Base-by-base conservation (phyloP, 345 rosid genomes). In the Triadica sebifera region DNA sequence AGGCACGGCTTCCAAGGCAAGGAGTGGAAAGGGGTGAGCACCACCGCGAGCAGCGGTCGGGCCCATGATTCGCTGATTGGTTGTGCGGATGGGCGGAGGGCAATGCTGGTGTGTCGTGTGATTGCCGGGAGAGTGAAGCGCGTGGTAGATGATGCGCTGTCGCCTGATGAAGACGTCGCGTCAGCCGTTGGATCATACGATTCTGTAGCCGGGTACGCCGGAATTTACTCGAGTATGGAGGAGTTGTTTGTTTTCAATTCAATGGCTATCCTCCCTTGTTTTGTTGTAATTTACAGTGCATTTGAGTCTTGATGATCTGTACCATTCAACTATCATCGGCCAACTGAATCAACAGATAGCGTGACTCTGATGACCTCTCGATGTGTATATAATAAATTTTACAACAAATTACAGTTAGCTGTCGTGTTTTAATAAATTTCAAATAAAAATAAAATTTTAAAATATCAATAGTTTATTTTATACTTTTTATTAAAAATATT, bases 91-190 rank as follows among this genome's bases (percentile, higher is more conserved):
- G 91, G 85, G 11, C 83, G 90, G 16, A 87, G 91, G 75, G 99
- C 93, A 45, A 95, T 95, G 99, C 83, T 95, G 57, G 98, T 95
- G 62, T 93, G 99, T 51, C 98, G 99, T 7, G 99, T 95, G 81
- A 91, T 95, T 7, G 98, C 99, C 0, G 99, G 99, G 25, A 87
- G 90, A 61, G 96, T 93, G 67, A 88, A 79, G 77, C 86, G 88
- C 3, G 74, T 74, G 78, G 79, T 77, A 15, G 93, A 84, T 3
- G 87, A 81, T 24, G 78, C 81, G 76, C 63, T 78, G 72, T 24
- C 74, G 49, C 61, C 62, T 46, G 89, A 78, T 19, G 79, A 73
- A 17, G 78, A 81, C 24, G 79, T 71, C 12, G 78, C 67, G 60
- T 22, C 56, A 25, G 51, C 38, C 12, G 76, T 75, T 2, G 89